Evolutionary conservation across 768 basidiomycete genomes (phyloP).

Genomic region (Mycena olivaceomarginata): DNA sequence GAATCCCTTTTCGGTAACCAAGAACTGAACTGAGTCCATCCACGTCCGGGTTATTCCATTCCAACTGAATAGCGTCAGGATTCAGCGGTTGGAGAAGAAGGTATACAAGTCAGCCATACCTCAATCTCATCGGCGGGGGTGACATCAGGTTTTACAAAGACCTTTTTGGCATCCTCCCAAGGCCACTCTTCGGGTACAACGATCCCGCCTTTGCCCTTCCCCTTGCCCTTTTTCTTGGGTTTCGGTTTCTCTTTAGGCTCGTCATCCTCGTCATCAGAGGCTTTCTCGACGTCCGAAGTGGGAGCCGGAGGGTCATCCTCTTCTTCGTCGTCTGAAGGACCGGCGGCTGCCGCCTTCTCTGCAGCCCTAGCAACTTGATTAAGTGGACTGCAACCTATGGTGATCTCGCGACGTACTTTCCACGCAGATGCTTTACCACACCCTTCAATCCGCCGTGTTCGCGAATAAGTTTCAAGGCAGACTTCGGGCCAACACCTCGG

Average conservation of each 20-base stretch:
- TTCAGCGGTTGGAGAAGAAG: background rate
- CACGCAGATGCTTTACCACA: conserved; percentile 86
- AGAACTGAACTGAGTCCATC: conserved; percentile 95
- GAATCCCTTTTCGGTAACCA: conserved; percentile 97
- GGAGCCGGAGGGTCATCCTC: conserved; percentile 63
- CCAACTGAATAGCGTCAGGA: conserved; percentile 73
- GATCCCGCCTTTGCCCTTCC: conserved; percentile 86
- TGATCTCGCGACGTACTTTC: conserved; percentile 71
- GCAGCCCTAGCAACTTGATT: conserved; percentile 65
- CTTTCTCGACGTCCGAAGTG: conserved; percentile 67
- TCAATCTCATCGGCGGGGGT: conserved; percentile 90
- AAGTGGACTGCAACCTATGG: background rate
- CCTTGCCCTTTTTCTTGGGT: conserved; percentile 68
- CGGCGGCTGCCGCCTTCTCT: conserved; percentile 60
- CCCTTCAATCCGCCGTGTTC: conserved; percentile 85
- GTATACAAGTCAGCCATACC: conserved; percentile 65
- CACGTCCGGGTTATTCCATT: conserved; percentile 95
- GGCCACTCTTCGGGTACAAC: conserved; percentile 96
- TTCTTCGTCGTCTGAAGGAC: conserved; percentile 51
- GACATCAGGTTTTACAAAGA: conserved; percentile 95
- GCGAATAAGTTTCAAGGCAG: conserved; percentile 92
- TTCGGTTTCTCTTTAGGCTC: conserved; percentile 54
- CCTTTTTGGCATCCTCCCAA: conserved; percentile 94
- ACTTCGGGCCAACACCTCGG: conserved; percentile 96
- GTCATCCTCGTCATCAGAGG: conserved; percentile 56